Conservation (phyloP, 192 early-diverging fungal species). For the Powellomyces hirtus region DNA sequence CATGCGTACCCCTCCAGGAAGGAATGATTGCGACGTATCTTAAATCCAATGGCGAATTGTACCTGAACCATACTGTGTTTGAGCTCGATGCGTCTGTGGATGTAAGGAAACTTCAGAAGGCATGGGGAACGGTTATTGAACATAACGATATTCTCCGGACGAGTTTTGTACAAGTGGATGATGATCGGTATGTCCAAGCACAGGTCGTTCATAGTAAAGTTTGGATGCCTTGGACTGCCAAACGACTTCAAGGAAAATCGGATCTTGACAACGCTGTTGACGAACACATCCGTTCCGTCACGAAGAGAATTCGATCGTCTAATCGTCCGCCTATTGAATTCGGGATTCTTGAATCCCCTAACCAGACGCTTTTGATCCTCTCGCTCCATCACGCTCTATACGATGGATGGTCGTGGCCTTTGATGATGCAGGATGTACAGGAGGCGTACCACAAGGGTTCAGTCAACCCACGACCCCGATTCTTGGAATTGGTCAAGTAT, state of each 20-base stretch:
- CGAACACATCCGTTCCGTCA: background rate
- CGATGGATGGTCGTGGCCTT: slow-evolving; percentile 34
- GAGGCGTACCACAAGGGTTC: background rate
- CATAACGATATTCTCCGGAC: slow-evolving; percentile 20
- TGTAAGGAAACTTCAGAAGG: background rate
- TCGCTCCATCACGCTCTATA: slow-evolving; percentile 36
- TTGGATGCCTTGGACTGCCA: background rate
- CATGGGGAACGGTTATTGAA: background rate
- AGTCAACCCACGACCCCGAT: background rate
- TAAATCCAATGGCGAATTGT: background rate
- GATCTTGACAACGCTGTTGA: background rate
- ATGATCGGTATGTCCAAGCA: background rate
- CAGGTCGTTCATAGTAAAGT: slow-evolving; percentile 8
- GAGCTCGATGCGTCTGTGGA: background rate
- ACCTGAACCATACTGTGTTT: slow-evolving; percentile 10
- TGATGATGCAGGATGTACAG: slow-evolving; percentile 31
- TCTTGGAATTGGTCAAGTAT: background rate
- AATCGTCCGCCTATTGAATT: too few relatives aligned
- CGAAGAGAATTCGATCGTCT: too few relatives aligned
- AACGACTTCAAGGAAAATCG: background rate
- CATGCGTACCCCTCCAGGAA: slow-evolving; percentile 28
- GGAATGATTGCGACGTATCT: slow-evolving; percentile 23
- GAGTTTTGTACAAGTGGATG: background rate
- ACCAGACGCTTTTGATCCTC: background rate
- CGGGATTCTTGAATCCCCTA: background rate